Percentiles rank a stretch among this genome's conserved stretches.
Evolutionary conservation across 768 basidiomycete species (phyloP).

Genomic region (Boletus eberwhitei): DNA sequence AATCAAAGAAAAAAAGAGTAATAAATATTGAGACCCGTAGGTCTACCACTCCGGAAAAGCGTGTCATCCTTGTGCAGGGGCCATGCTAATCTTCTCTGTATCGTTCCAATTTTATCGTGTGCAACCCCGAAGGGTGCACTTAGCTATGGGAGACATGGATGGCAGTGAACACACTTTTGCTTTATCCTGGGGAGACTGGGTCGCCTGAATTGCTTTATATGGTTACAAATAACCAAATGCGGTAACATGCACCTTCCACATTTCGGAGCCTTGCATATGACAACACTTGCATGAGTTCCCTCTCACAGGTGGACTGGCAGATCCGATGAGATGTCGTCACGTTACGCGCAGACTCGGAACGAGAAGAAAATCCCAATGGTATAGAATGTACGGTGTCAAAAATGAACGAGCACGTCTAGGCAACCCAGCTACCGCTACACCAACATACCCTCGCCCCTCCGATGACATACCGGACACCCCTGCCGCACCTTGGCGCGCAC

Average conservation of each 20-base stretch:
- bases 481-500: slow-evolving; percentile 59
- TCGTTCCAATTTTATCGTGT: slow-evolving; percentile 99
- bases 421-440: not conserved
- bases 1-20: slow-evolving; percentile 13
- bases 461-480: slow-evolving; percentile 78
- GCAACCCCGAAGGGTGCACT: slow-evolving; percentile 86
- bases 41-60: slow-evolving; percentile 90
- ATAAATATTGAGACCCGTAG: slow-evolving; percentile 44
- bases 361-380: not conserved
- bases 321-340: not conserved
- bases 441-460: slow-evolving; percentile 46
- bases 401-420: slow-evolving; percentile 7
- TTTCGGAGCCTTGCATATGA: not conserved
- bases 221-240: not conserved
- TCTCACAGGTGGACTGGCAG: too few relatives aligned
- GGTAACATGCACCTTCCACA: not conserved
- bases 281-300: too few relatives aligned
- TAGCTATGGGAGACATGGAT: accelerated
- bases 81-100: slow-evolving; percentile 99
- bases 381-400: slow-evolving; percentile 11
- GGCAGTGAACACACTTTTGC: slow-evolving; percentile 11
- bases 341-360: not conserved
- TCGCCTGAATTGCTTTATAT: not conserved
- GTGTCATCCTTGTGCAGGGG: slow-evolving; percentile 99
- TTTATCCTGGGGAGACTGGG: slow-evolving; percentile 19